Percentiles rank a stretch among this genome's conserved stretches.
Evolutionary conservation across 176 grass and related monocot species (phyloP).

Genomic region (Ensete ventricosum): DNA sequence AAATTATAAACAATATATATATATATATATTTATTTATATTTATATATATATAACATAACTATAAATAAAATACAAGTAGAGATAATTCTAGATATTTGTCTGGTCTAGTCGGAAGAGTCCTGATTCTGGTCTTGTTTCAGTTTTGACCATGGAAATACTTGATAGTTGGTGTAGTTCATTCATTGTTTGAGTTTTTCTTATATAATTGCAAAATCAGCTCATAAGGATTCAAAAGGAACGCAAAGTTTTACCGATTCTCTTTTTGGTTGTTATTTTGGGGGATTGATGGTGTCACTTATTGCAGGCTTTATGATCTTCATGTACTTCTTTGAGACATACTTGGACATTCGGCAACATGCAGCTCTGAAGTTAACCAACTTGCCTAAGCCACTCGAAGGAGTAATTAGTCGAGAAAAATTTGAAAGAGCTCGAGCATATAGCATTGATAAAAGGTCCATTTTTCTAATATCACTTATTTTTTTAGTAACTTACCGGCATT

Average conservation of each 20-base stretch:
- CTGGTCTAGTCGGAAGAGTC: too few species aligned
- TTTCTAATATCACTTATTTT: background rate
- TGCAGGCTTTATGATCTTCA: conserved; percentile 93
- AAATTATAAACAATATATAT: too few species aligned
- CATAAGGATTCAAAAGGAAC: background rate
- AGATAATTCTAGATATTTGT: too few species aligned
- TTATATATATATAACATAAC: background rate
- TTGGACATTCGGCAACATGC: conserved; percentile 81
- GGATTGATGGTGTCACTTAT: conserved; percentile 13
- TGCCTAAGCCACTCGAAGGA: conserved; percentile 65
- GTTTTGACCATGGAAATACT: background rate
- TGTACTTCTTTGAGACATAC: conserved; percentile 95
- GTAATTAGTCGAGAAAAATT: conserved; percentile 89
- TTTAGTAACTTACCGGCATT: conserved; percentile 4
- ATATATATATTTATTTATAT: too few species aligned
- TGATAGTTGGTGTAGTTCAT: background rate
- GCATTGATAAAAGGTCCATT: conserved; percentile 85
- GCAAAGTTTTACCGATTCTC: background rate
- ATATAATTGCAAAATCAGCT: background rate
- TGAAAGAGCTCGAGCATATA: conserved; percentile 70
- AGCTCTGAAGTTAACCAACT: conserved; percentile 48
- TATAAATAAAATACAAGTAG: too few species aligned
- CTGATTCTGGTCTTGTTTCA: background rate
- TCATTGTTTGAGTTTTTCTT: background rate
- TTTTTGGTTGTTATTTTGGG: conserved; percentile 1